Conservation (phyloP, 1,284 basidiomycete species). For the Peniophora sp. region DNA sequence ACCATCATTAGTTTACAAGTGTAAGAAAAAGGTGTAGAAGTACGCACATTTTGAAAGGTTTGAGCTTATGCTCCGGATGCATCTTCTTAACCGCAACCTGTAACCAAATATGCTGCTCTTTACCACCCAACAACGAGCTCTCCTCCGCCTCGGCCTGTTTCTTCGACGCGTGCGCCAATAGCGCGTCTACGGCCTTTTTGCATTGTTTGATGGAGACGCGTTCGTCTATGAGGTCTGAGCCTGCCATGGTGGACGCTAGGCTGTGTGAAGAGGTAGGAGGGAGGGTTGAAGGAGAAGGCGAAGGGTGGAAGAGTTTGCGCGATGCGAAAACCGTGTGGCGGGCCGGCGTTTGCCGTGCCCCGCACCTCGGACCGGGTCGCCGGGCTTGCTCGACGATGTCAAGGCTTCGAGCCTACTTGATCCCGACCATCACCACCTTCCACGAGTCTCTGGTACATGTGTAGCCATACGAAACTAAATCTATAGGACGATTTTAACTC, state of each 20-base stretch:
- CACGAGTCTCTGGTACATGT: too few species aligned
- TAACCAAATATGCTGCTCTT: constrained; percentile 82
- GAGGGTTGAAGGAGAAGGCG: neutral
- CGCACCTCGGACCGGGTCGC: too few species aligned
- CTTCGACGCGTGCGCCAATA: constrained; percentile 64
- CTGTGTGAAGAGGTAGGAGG: neutral
- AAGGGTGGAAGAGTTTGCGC: too few species aligned
- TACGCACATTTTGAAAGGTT: constrained; percentile 79
- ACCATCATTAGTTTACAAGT: neutral
- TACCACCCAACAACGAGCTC: constrained; percentile 69
- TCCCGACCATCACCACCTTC: too few species aligned
- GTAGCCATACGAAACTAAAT: too few species aligned
- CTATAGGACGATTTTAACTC: too few species aligned
- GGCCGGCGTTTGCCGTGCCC: too few species aligned
- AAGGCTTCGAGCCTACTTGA: too few species aligned
- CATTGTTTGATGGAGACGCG: constrained; percentile 71
- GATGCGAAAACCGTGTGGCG: too few species aligned
- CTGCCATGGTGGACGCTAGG: constrained; percentile 21
- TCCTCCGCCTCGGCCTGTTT: constrained; percentile 58
- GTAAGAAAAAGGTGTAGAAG: constrained; percentile 2
- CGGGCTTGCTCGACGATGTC: too few species aligned
- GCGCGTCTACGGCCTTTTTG: constrained; percentile 68
- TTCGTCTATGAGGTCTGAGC: constrained; percentile 54
- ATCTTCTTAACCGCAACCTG: constrained; percentile 80
- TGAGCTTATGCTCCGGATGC: constrained; percentile 67